phyloP scores from a whole-genome alignment of 352 stramenopile species.

The Phytophthora pistaciae region DNA sequence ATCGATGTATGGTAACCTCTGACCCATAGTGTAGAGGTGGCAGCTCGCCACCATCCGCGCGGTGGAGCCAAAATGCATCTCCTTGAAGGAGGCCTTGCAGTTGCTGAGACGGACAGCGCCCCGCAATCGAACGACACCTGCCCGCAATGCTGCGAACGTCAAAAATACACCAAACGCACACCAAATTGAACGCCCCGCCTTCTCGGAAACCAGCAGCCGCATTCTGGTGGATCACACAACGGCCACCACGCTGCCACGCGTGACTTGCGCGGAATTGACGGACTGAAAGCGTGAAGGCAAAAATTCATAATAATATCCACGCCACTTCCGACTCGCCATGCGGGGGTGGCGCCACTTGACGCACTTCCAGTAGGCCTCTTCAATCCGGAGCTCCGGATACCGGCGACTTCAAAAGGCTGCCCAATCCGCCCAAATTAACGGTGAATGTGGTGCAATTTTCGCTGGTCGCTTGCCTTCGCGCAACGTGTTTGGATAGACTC shows the following conservation, averaged over 20 bases:
- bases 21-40: neutral
- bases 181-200: neutral
- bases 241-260: too few species aligned
- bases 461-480: slow-evolving; percentile 2
- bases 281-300: neutral
- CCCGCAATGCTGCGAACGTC: slow-evolving; percentile 24
- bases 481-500: neutral
- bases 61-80: neutral
- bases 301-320: neutral
- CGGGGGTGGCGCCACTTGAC: slow-evolving; percentile 8
- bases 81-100: neutral
- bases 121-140: slow-evolving; percentile 17
- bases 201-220: slow-evolving; percentile 14
- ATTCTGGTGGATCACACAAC: too few species aligned
- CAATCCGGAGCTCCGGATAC: slow-evolving; percentile 6
- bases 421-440: too few species aligned
- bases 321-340: slow-evolving; percentile 2
- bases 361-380: slow-evolving; percentile 4
- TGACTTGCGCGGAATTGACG: too few species aligned
- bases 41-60: neutral
- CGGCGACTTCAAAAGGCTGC: slow-evolving; percentile 6
- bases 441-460: neutral
- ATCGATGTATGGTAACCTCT: neutral
- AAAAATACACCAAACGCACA: slow-evolving; percentile 13
- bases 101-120: neutral